Evolutionary conservation across 176 grass and related monocot genomes (phyloP).

Genomic region (Bromus sterilis): DNA sequence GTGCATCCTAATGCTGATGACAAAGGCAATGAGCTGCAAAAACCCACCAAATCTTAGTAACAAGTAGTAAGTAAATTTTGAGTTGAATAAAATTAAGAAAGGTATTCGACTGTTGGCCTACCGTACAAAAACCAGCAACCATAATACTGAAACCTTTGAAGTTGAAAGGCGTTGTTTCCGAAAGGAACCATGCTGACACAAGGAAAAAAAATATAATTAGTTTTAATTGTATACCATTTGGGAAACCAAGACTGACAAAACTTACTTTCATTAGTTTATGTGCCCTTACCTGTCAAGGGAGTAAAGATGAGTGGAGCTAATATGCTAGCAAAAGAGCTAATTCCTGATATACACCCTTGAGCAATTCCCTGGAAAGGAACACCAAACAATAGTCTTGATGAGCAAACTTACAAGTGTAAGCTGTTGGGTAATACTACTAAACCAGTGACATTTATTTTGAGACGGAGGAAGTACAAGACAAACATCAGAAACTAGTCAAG

Average conservation of each 20-base stretch:
- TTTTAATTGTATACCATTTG: background rate
- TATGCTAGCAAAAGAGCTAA: constrained; percentile 82
- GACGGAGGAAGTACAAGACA: too few relatives aligned
- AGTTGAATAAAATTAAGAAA: background rate
- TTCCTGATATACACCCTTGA: constrained; percentile 90
- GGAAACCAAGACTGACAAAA: background rate
- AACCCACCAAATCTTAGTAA: background rate
- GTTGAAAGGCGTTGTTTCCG: constrained; percentile 59
- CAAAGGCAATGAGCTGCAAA: constrained; percentile 34
- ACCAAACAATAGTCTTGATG: background rate
- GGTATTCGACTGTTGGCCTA: constrained; percentile 18
- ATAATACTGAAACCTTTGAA: constrained; percentile 95
- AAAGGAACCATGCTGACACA: constrained; percentile 72
- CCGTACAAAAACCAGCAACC: constrained; percentile 69
- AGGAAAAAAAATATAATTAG: background rate
- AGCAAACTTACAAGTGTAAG: background rate
- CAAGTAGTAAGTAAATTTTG: background rate
- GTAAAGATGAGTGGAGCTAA: constrained; percentile 78
- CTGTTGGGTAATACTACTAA: background rate
- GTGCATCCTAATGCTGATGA: constrained; percentile 30
- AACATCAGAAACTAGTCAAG: background rate
- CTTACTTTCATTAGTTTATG: background rate
- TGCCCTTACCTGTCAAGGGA: constrained; percentile 60
- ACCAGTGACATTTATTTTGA: too few relatives aligned
- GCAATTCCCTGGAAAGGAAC: constrained; percentile 61